These are phyloP conservation scores for Euphorbia tirucalli DNA, from an alignment of 345 rosid genomes.

Conservation along the genomic window DNA sequence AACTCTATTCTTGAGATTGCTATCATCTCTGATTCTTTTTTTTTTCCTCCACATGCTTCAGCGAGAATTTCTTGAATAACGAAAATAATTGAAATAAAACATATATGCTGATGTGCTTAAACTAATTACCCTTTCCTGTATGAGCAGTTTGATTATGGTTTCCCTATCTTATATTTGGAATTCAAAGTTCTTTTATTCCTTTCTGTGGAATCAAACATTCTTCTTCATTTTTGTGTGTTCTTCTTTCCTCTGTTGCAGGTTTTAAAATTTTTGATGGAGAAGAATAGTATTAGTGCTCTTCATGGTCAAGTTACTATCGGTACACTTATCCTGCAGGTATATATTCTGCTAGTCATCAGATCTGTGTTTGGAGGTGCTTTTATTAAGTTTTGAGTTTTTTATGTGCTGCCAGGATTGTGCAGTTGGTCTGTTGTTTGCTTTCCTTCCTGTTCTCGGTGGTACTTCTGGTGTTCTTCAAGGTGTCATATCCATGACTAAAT, in stretches of 20 bases:
- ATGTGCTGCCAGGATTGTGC: constrained; percentile 76
- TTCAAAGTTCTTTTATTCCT: background rate
- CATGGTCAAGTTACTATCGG: constrained; percentile 97
- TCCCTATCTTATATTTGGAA: background rate
- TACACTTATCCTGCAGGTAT: constrained; percentile 87
- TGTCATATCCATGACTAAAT: constrained; percentile 77
- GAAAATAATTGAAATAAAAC: background rate
- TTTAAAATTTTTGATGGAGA: constrained; percentile 86
- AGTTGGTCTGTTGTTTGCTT: constrained; percentile 88
- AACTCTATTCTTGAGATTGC: background rate
- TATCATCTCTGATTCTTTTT: background rate
- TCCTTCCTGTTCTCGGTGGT: constrained; percentile 91
- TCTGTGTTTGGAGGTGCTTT: background rate
- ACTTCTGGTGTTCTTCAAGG: constrained; percentile 85
- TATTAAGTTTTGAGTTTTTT: constrained; percentile 12
- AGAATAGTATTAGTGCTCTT: constrained; percentile 67
- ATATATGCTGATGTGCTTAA: background rate
- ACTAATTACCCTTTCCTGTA: background rate
- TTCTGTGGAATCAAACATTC: background rate
- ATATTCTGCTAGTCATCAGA: background rate
- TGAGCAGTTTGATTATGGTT: too few relatives aligned
- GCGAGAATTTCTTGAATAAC: background rate
- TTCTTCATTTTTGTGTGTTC: background rate
- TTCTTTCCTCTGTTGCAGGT: constrained; percentile 41
- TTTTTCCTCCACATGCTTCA: background rate